These are phyloP conservation scores for Solanum etuberosum DNA, from an alignment of 257 asterid species.

Conservation along the genomic window DNA sequence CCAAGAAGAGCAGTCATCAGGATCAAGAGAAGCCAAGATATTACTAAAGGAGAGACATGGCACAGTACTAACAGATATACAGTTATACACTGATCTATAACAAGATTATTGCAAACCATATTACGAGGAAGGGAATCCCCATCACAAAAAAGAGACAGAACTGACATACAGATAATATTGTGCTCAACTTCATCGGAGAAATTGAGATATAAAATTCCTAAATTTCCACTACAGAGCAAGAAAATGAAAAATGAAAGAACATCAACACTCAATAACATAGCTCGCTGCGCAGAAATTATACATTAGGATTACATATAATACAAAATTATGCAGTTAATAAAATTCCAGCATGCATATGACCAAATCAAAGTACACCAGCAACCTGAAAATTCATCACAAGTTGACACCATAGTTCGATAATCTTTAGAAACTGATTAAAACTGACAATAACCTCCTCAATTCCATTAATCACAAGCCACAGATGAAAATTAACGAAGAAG, in stretches of 20 bases:
- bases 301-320: background rate
- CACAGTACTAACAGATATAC: background rate
- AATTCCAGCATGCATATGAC: background rate
- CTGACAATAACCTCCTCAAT: background rate
- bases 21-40: background rate
- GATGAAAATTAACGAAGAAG: background rate
- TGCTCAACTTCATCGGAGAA: background rate
- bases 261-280: background rate
- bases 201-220: background rate
- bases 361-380: background rate
- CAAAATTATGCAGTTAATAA: background rate
- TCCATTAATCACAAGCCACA: background rate
- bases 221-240: background rate
- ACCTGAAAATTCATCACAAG: background rate
- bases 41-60: background rate
- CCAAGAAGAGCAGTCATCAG: slow-evolving; percentile 15
- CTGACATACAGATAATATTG: background rate
- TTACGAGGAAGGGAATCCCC: background rate
- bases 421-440: background rate
- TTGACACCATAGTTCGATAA: background rate
- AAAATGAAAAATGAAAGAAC: background rate
- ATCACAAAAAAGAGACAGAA: background rate
- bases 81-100: background rate
- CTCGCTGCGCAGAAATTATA: background rate
- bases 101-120: background rate